Evolutionary conservation across 306 rosid species (phyloP).

Genomic region (Trifolium pratense): DNA sequence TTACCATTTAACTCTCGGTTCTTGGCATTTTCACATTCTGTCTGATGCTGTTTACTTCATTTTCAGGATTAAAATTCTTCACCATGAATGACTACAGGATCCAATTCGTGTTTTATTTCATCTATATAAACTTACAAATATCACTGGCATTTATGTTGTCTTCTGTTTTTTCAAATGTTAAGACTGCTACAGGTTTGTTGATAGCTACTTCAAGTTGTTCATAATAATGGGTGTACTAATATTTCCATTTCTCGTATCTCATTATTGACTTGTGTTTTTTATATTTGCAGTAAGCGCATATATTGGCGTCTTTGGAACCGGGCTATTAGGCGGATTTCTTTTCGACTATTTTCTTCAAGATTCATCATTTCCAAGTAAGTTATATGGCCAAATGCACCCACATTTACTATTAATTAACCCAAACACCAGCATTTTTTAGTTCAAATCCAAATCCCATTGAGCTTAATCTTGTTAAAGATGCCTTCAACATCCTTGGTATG

Average conservation of each 20-base stretch:
- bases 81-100: conserved; percentile 77
- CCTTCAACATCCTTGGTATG: background rate
- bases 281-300: conserved; percentile 66
- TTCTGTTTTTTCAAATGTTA: conserved; percentile 66
- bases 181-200: conserved; percentile 83
- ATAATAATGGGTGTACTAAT: background rate
- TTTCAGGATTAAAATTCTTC: conserved; percentile 83
- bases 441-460: background rate
- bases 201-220: conserved; percentile 26
- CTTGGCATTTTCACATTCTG: conserved; percentile 35
- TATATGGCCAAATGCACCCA: conserved; percentile 14
- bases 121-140: conserved; percentile 85
- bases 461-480: background rate
- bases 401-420: conserved; percentile 3
- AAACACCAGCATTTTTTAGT: background rate
- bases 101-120: conserved; percentile 76
- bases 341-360: conserved; percentile 61
- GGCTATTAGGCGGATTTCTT: conserved; percentile 75
- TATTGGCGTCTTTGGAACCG: conserved; percentile 77
- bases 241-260: conserved; percentile 32
- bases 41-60: conserved; percentile 43
- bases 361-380: conserved; percentile 76
- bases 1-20: conserved; percentile 28
- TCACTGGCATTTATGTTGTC: conserved; percentile 71
- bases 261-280: conserved; percentile 40